A percentile compares a stretch with the other conserved stretches of the same genome.
phyloP scores from a whole-genome alignment of 2,329 filamentous ascomycete species.

The Tothia fuscella region DNA sequence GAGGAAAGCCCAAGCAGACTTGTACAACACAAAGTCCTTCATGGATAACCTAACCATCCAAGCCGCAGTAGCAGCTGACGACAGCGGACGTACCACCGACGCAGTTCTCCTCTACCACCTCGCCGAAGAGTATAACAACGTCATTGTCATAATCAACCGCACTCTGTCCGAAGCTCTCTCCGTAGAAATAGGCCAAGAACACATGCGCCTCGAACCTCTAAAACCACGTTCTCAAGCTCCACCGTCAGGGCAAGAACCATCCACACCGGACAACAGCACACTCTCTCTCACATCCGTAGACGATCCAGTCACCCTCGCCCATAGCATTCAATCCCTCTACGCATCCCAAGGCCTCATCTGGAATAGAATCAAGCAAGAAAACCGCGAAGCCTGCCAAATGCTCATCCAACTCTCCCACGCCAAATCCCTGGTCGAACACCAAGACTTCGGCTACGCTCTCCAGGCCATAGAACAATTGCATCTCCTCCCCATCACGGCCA shows the following conservation, averaged over 20 bases:
- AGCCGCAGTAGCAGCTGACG: conserved; percentile 83
- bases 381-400: conserved; percentile 46
- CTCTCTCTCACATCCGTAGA: conserved; percentile 57
- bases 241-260: conserved; percentile 19
- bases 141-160: conserved; percentile 81
- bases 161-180: conserved; percentile 82
- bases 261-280: conserved; percentile 43
- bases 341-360: conserved; percentile 48
- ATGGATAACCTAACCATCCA: conserved; percentile 86
- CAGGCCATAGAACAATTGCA: conserved; percentile 63
- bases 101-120: conserved; percentile 91
- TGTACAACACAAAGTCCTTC: conserved; percentile 71
- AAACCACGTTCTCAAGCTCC: conserved; percentile 49
- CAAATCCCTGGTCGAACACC: conserved; percentile 45
- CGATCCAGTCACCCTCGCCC: conserved; percentile 51
- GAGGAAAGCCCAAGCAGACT: conserved; percentile 22
- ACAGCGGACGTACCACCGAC: conserved; percentile 86
- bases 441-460: conserved; percentile 48
- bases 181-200: conserved; percentile 71
- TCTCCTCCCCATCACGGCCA: conserved; percentile 67
- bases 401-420: conserved; percentile 50
- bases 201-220: conserved; percentile 65
- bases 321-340: conserved; percentile 52
- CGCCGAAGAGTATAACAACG: conserved; percentile 87
- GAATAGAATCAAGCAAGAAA: conserved; percentile 44